Conservation (phyloP, 768 basidiomycete genomes). For the Epithele typhae region DNA sequence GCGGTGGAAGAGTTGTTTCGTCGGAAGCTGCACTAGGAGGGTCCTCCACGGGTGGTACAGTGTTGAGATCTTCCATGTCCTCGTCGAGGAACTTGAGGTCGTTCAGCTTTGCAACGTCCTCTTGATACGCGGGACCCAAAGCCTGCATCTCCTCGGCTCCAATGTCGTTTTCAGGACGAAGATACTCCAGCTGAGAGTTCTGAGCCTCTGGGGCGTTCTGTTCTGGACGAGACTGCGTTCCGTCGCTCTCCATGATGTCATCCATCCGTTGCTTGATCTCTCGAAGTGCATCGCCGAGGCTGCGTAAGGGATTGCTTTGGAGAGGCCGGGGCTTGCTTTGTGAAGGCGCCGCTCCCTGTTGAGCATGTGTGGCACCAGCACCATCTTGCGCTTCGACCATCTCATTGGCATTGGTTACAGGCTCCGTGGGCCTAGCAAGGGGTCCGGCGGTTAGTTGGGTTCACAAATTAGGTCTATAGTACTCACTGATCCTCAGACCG, state of each 20-base stretch:
- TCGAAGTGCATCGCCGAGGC: constrained; percentile 77
- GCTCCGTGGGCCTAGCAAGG: too few species aligned
- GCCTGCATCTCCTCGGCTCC: constrained; percentile 78
- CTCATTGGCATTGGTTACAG: too few species aligned
- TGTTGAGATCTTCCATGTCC: constrained; percentile 21
- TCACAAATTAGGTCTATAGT: too few species aligned
- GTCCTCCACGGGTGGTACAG: constrained; percentile 4
- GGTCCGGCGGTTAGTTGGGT: too few species aligned
- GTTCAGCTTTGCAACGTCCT: constrained; percentile 75
- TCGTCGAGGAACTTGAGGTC: constrained; percentile 77
- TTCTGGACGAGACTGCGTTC: constrained; percentile 24
- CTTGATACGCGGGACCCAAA: constrained; percentile 80
- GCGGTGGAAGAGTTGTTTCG: background rate
- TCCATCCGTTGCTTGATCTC: constrained; percentile 82
- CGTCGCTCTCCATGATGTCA: constrained; percentile 58
- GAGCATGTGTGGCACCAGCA: constrained; percentile 7
- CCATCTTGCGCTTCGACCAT: constrained; percentile 6
- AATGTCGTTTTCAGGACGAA: constrained; percentile 53
- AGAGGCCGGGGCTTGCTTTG: constrained; percentile 24
- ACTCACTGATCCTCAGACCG: too few species aligned
- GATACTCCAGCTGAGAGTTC: constrained; percentile 67
- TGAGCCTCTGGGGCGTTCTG: constrained; percentile 33
- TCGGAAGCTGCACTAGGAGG: background rate
- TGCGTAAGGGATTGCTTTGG: constrained; percentile 60
- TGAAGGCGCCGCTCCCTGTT: constrained; percentile 13